Percentiles rank a stretch among this genome's conserved stretches.
phyloP scores from a whole-genome alignment of 164 flowering plant species.

The Nymphaea thermarum region DNA sequence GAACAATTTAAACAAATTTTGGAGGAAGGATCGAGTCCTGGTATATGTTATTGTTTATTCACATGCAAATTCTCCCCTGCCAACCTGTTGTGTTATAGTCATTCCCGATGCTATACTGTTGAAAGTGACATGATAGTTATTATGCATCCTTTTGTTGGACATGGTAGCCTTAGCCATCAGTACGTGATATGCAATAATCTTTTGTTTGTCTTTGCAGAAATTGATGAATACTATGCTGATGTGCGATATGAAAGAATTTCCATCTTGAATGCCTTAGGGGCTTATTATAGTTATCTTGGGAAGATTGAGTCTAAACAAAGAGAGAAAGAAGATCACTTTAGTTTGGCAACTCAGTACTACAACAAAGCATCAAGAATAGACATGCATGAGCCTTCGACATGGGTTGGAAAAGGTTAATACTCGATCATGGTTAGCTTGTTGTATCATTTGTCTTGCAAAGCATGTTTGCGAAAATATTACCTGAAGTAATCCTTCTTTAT shows the following conservation, averaged over 20 bases:
- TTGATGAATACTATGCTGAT: slow-evolving; percentile 95
- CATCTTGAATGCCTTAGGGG: slow-evolving; percentile 88
- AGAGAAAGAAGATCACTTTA: slow-evolving; percentile 86
- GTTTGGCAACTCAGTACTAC: slow-evolving; percentile 70
- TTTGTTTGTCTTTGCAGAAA: slow-evolving; percentile 39
- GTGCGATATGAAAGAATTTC: slow-evolving; percentile 91
- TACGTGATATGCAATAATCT: background rate
- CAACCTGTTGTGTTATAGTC: background rate
- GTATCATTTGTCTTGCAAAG: too few relatives aligned
- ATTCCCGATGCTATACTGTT: background rate
- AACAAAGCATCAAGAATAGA: slow-evolving; percentile 92
- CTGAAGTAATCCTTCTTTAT: too few relatives aligned
- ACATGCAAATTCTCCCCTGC: background rate
- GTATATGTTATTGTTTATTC: slow-evolving; percentile 18
- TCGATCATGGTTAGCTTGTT: too few relatives aligned
- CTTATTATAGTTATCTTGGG: slow-evolving; percentile 84
- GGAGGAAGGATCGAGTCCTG: slow-evolving; percentile 95
- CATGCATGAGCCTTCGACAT: slow-evolving; percentile 93
- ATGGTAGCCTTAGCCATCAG: background rate
- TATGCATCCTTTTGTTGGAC: background rate
- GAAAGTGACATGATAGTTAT: too few relatives aligned
- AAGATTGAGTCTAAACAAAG: slow-evolving; percentile 79
- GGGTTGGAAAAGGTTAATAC: slow-evolving; percentile 93
- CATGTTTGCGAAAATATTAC: too few relatives aligned
- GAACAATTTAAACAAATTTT: slow-evolving; percentile 85